Base-by-base conservation (phyloP, 2,329 filamentous ascomycete species). In the Colletotrichum ledebouriae region DNA sequence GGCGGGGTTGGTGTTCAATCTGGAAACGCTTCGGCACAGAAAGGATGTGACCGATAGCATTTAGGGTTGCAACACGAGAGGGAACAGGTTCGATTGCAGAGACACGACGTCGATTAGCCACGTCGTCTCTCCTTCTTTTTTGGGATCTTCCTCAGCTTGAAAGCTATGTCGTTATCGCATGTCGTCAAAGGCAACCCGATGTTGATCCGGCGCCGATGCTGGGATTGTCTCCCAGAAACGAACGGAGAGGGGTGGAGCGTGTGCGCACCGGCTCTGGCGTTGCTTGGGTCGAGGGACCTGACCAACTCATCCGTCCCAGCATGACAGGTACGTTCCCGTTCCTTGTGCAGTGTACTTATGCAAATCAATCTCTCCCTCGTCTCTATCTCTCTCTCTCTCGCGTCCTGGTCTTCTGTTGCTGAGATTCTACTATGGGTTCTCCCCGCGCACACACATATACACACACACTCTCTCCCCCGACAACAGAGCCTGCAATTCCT, bases 131-230 rank as follows among this genome's bases (percentile, higher is more conserved):
- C 17, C 20, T 13, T 6, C 20, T 44, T 20, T 33, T n/a, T 15
- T n/a, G n/a, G n/a, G 39, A 25, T 11, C 25, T 46, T 41, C 22
- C 10, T 29, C n/a, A 10, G 29, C 13, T 29, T 47, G 55, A 15
- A 10, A 42, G 55, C 37, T 25, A 4, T 37, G 33, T 59, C 60
- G 56, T 60, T 69, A 58, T 69, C 63, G 67, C 57, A 62, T 69
- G 67, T 69, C 63, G 67, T 69, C 67, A 63, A 63, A 60, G 63
- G 44, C 50, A 63, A 62, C 17, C 67, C 67, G 67, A 69, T 25
- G 44, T 69, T 69, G 63, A 67, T 67, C 67, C 67, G 67, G 47
- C 50, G 63, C 63, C 67, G 66, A 68, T 37, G 52, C 64, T 63
- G 64, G 65, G 65, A 63, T 58, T 41, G 39, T 59, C 46, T 67